Base-by-base conservation (phyloP, 139 green algal genomes). In the Chlamydomonas schloesseri region DNA sequence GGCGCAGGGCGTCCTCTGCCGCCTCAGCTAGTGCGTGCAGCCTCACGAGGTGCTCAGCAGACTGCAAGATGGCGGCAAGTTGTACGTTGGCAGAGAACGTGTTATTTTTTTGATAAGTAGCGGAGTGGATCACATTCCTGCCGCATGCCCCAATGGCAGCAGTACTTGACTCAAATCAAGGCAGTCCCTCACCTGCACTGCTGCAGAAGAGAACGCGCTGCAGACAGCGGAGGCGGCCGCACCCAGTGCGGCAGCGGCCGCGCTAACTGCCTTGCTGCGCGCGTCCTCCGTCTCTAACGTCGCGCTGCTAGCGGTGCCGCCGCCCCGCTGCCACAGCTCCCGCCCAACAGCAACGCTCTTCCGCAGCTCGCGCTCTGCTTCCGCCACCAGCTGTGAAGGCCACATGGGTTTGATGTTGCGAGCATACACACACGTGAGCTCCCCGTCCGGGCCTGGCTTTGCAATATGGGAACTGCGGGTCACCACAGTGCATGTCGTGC, bases 301-400 rank as follows among this genome's bases (percentile, higher is more conserved):
- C 8, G 28, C 29, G 47, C 73, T 31, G 73, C 50, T 23, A 46
- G 24, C 73, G 36, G 46, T 11, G 50, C 47, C 29, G 46, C 50
- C 31, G 34, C 26, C 3, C 29, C 73, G 50, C 20, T 53, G 23
- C n/a, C 46, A 46, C 29, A 80, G 47, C 50, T 47, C 24, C 47
- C 50, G 18, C 14, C 50, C 73, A 29, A 47, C 50, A 46, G 36
- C 23, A 46, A 50, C 53, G 6, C 46, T 31, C n/a, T 58, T 53
- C 26, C 73, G 53, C 53, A 81, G 73, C 73, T 81, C 73, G 18
- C 73, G 73, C 53, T 81, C 73, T 14, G 53, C 73, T 31, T 81
- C 73, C 20, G 31, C 29, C 9, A 81, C 73, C 50, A 29, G 18
- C 31, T 81, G 73, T 29, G 42, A 81, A n/a, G n/a, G n/a, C n/a